Percentiles rank a stretch among this genome's conserved stretches.
Evolutionary conservation across 495 filamentous ascomycete genomes (phyloP).

Genomic region (Xylaria venustula): DNA sequence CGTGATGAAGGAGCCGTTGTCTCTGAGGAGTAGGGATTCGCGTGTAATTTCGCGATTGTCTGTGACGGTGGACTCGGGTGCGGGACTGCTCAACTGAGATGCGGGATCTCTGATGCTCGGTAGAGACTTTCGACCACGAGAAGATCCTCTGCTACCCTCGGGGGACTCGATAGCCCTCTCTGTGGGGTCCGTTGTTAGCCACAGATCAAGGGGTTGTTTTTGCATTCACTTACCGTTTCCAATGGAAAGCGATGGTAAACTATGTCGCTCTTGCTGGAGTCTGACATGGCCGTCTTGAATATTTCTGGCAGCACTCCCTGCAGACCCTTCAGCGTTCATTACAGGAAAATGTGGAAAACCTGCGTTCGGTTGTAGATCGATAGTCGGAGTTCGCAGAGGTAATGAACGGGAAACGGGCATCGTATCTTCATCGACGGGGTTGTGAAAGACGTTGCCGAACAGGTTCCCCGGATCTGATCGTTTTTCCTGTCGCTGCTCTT

Average conservation of each 20-base stretch:
- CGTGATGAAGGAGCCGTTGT: conserved; percentile 39
- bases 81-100: conserved; percentile 21
- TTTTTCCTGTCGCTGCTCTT: conserved; percentile 27
- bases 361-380: conserved; percentile 14
- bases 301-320: conserved; percentile 2
- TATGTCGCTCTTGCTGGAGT: conserved; percentile 25
- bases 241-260: conserved; percentile 20
- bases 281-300: conserved; percentile 16
- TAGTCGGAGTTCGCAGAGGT: conserved; percentile 19
- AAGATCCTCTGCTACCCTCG: conserved; percentile 20
- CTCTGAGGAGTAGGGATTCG: conserved; percentile 30
- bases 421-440: conserved; percentile 26
- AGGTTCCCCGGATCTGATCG: conserved; percentile 27
- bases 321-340: background rate
- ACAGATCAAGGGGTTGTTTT: background rate
- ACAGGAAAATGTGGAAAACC: conserved; percentile 9
- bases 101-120: conserved; percentile 26
- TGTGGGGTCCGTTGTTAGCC: conserved; percentile 3
- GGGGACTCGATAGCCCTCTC: conserved; percentile 10
- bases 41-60: conserved; percentile 37
- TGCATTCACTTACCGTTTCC: conserved; percentile 6
- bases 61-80: conserved; percentile 4
- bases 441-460: conserved; percentile 31
- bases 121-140: conserved; percentile 26
- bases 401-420: conserved; percentile 17